Conservation (phyloP, 345 rosid genomes). For the Brassica juncea region DNA sequence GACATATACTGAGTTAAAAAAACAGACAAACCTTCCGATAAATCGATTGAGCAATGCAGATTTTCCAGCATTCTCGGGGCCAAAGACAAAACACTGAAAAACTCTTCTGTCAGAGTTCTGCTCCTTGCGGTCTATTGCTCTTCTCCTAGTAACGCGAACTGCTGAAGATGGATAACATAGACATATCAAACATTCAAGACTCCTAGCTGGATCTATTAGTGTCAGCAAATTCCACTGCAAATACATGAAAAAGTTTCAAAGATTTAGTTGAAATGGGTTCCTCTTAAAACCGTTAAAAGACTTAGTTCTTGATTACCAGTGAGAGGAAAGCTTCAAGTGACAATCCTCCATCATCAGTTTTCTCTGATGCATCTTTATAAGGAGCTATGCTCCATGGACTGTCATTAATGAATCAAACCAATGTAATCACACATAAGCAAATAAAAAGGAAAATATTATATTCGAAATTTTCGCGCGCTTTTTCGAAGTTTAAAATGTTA, state of each 20-base stretch:
- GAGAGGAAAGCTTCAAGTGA: conserved; percentile 77
- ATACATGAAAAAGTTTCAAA: not conserved
- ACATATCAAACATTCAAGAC: conserved; percentile 69
- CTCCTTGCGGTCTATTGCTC: conserved; percentile 67
- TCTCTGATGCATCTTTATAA: conserved; percentile 65
- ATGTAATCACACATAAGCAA: conserved; percentile 5
- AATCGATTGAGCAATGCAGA: conserved; percentile 70
- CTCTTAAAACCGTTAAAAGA: not conserved
- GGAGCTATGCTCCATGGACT: conserved; percentile 90
- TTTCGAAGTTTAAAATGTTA: conserved; percentile 27
- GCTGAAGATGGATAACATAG: conserved; percentile 62
- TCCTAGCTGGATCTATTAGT: conserved; percentile 71
- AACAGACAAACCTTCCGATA: conserved; percentile 61
- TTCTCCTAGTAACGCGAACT: conserved; percentile 59
- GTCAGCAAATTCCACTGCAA: conserved; percentile 94
- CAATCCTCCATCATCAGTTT: conserved; percentile 67
- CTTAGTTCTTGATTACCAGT: conserved; percentile 50
- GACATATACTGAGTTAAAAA: not conserved
- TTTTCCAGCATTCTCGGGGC: conserved; percentile 79
- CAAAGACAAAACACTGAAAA: conserved; percentile 82
- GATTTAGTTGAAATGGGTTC: not conserved
- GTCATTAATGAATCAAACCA: conserved; percentile 28
- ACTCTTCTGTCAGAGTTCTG: conserved; percentile 73
- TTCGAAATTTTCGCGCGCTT: not conserved
- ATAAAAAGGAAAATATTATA: not conserved